Percentiles rank a stretch among this genome's conserved stretches.
Evolutionary conservation across 75 land plant species (phyloP).

Genomic region (Adiantum capillusveneris): DNA sequence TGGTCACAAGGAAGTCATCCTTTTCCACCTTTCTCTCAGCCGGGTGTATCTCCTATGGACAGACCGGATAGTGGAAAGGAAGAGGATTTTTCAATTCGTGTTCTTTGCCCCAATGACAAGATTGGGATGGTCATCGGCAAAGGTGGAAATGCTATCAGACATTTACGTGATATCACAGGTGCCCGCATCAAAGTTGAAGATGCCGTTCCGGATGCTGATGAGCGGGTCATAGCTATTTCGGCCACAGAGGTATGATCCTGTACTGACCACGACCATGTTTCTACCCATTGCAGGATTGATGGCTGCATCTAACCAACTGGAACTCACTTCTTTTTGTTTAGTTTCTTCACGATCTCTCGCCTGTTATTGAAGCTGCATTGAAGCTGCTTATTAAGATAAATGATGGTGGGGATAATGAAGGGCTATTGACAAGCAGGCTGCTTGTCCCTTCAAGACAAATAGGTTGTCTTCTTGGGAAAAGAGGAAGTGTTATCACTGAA

Average conservation of each 20-base stretch:
- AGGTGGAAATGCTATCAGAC: constrained; percentile 81
- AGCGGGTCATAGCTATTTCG: constrained; percentile 69
- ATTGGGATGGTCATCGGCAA: constrained; percentile 98
- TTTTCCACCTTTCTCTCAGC: constrained; percentile 13
- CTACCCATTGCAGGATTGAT: no score
- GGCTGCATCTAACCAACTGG: no score
- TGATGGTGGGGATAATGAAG: constrained; percentile 57
- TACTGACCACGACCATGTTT: no score
- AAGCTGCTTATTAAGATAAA: constrained; percentile 69
- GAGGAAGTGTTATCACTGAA: constrained; percentile 80
- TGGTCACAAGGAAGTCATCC: constrained; percentile 31
- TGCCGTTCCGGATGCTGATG: constrained; percentile 66
- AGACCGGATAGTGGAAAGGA: constrained; percentile 38
- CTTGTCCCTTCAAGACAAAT: constrained; percentile 84
- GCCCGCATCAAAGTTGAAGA: constrained; percentile 78
- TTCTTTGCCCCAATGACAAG: constrained; percentile 69
- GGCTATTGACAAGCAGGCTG: constrained; percentile 63
- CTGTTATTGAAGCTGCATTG: constrained; percentile 73
- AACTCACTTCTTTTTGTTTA: constrained; percentile 19
- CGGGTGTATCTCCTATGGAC: constrained; percentile 25
- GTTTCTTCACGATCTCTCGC: constrained; percentile 74
- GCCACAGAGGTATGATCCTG: constrained; percentile 56
- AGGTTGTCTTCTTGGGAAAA: constrained; percentile 92
- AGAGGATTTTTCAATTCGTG: constrained; percentile 54
- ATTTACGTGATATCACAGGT: constrained; percentile 76